phyloP scores from a whole-genome alignment of 768 basidiomycete genomes.

The Suillus luteus region DNA sequence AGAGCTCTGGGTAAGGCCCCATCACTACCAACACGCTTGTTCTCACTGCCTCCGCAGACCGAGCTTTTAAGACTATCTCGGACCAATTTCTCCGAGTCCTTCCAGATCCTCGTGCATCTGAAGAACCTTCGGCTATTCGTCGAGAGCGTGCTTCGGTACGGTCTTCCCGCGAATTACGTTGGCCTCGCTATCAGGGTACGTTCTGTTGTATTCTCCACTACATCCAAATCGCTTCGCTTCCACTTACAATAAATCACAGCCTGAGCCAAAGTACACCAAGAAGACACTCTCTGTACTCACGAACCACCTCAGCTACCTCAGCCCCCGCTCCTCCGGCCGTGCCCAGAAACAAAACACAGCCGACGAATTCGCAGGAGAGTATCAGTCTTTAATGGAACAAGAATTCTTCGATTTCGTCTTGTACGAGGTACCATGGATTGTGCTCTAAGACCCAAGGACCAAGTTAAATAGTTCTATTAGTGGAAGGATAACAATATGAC shows the following conservation, averaged over 20 bases:
- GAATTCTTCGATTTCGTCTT: constrained; percentile 95
- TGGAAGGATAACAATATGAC: constrained; percentile 61
- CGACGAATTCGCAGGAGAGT: constrained; percentile 87
- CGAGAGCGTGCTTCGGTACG: constrained; percentile 94
- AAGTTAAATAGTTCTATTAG: constrained; percentile 51
- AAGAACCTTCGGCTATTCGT: constrained; percentile 91
- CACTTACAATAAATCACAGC: constrained; percentile 46
- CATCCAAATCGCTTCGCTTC: neutral
- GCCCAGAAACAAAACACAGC: constrained; percentile 43
- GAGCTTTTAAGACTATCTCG: constrained; percentile 88
- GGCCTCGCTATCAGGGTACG: constrained; percentile 80
- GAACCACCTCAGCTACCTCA: constrained; percentile 78
- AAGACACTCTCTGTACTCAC: constrained; percentile 76
- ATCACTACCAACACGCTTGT: neutral
- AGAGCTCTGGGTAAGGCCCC: constrained; percentile 84
- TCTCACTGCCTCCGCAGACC: constrained; percentile 52
- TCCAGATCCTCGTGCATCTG: constrained; percentile 90
- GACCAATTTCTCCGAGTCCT: constrained; percentile 96
- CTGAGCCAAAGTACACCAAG: constrained; percentile 82
- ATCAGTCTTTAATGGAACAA: constrained; percentile 89
- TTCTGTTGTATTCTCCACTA: neutral
- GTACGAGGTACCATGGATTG: constrained; percentile 91
- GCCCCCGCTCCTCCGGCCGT: constrained; percentile 64
- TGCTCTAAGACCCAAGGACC: constrained; percentile 45
- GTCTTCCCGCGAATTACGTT: constrained; percentile 88